phyloP scores from a whole-genome alignment of 306 rosid species.

The Citrullus mucosospermus region DNA sequence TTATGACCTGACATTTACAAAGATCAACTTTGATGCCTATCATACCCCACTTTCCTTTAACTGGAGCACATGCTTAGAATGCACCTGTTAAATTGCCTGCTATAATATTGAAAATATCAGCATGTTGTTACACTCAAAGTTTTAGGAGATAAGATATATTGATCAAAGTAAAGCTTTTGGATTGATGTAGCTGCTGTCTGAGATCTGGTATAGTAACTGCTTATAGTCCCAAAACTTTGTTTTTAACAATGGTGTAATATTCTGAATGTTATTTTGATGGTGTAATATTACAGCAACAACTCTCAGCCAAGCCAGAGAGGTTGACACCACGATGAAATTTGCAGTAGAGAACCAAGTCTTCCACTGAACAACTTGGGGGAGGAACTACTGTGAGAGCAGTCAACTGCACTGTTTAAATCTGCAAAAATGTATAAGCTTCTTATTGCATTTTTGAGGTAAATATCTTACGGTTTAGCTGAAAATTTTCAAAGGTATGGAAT shows the following conservation, averaged over 20 bases:
- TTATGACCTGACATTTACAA: not conserved
- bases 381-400: not conserved
- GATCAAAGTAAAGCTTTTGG: not conserved
- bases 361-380: slow-evolving; percentile 8
- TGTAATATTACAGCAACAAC: slow-evolving; percentile 33
- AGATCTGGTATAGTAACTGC: not conserved
- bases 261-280: slow-evolving; percentile 6
- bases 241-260: not conserved
- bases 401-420: not conserved
- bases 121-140: not conserved
- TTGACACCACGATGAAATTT: slow-evolving; percentile 16
- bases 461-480: not conserved
- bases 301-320: slow-evolving; percentile 22
- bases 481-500: not conserved
- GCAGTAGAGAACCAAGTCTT: slow-evolving; percentile 11
- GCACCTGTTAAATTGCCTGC: not conserved
- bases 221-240: not conserved
- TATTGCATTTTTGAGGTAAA: not conserved
- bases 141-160: not conserved
- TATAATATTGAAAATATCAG: not conserved
- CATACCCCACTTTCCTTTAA: not conserved
- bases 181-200: not conserved
- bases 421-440: not conserved
- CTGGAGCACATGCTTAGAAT: not conserved
- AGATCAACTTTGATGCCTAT: not conserved